phyloP scores from a whole-genome alignment of 2,329 filamentous ascomycete genomes.

The Ilyonectria robusta region DNA sequence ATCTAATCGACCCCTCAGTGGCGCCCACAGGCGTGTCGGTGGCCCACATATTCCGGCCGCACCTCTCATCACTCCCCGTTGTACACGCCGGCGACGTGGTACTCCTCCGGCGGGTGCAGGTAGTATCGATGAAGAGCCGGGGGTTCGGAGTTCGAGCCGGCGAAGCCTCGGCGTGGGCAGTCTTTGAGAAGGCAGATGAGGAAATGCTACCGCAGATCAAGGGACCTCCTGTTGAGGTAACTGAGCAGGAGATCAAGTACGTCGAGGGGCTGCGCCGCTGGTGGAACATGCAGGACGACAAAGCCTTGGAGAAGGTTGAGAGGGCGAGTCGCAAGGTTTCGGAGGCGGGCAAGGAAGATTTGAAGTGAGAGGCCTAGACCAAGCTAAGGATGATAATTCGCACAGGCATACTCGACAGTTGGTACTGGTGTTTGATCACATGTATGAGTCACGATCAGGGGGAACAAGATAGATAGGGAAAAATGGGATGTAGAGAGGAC shows the following conservation, averaged over 20 bases:
- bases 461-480: conserved; percentile 20
- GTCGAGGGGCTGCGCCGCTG: conserved; percentile 64
- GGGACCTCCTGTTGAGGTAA: conserved; percentile 72
- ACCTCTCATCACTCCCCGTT: conserved; percentile 69
- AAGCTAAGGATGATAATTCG: conserved; percentile 24
- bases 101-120: conserved; percentile 69
- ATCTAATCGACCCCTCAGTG: conserved; percentile 69
- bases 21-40: conserved; percentile 65
- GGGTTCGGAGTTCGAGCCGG: conserved; percentile 70
- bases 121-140: conserved; percentile 66
- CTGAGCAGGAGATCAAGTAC: conserved; percentile 64
- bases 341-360: conserved; percentile 47
- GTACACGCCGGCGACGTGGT: conserved; percentile 71
- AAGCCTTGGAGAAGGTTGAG: conserved; percentile 62
- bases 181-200: conserved; percentile 65
- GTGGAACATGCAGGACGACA: conserved; percentile 64
- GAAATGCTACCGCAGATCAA: conserved; percentile 66
- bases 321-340: conserved; percentile 59
- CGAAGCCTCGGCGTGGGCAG: conserved; percentile 73
- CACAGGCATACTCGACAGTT: conserved; percentile 23
- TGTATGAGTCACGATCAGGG: conserved; percentile 25
- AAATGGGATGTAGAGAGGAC: conserved; percentile 15
- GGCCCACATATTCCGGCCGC: conserved; percentile 71
- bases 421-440: conserved; percentile 20
- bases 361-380: conserved; percentile 36